Percentiles rank a stretch among this genome's conserved stretches.
Evolutionary conservation across 192 early-diverging fungal genomes (phyloP).

Genomic region (Phycomyces blakesleeanus): DNA sequence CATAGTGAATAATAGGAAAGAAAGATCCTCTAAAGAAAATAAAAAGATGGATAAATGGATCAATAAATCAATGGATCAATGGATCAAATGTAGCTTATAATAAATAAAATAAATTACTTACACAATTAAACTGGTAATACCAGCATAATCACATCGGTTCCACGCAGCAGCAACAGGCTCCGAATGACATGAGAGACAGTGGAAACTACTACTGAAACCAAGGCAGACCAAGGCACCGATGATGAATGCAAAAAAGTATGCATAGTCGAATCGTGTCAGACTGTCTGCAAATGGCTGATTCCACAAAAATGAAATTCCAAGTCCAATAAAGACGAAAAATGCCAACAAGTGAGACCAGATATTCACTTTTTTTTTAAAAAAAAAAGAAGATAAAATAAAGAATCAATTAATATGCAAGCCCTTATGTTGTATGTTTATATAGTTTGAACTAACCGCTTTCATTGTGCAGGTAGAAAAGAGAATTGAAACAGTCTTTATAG

Average conservation of each 20-base stretch:
- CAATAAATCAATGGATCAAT: too few species aligned
- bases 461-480: conserved; percentile 84
- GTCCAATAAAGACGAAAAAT: conserved; percentile 49
- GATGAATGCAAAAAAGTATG: conserved; percentile 74
- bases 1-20: conserved; percentile 49
- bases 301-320: conserved; percentile 47
- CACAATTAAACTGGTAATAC: conserved; percentile 81
- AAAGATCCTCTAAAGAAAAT: conserved; percentile 48
- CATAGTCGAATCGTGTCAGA: conserved; percentile 57
- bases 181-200: conserved; percentile 85
- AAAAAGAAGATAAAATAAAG: background rate
- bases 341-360: conserved; percentile 86
- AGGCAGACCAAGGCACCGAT: conserved; percentile 74
- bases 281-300: conserved; percentile 39
- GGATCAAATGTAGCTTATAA: too few species aligned
- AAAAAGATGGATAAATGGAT: too few species aligned
- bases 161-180: conserved; percentile 60
- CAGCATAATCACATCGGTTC: conserved; percentile 92
- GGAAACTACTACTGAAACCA: conserved; percentile 74
- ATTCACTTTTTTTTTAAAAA: conserved; percentile 51
- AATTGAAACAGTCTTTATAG: conserved; percentile 68
- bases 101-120: too few species aligned
- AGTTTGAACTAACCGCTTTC: conserved; percentile 80
- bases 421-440: too few species aligned
- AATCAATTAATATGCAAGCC: too few species aligned